Evolutionary conservation across 2,329 filamentous ascomycete species (phyloP).

Genomic region (Madurella mycetomatis): DNA sequence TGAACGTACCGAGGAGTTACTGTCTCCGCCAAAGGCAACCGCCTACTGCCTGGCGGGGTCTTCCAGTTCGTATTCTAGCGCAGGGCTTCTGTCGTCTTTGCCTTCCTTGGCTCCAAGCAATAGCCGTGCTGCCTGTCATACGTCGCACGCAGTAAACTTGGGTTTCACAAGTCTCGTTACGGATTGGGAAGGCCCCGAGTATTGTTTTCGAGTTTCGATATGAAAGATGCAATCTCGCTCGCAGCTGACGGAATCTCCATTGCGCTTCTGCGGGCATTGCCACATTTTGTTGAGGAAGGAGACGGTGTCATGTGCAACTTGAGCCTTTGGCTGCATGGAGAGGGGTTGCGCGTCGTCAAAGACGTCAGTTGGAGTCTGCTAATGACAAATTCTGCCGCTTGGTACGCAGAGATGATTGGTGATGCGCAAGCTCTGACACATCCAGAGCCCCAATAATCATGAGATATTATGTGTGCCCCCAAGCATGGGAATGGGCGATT

Average conservation of each 20-base stretch:
- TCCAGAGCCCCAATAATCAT: background rate
- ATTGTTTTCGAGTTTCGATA: background rate
- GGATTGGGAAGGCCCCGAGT: background rate
- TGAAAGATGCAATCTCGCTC: conserved; percentile 6
- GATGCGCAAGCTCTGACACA: background rate
- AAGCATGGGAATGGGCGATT: background rate
- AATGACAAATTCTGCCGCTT: background rate
- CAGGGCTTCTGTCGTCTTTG: background rate
- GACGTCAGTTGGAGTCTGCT: too few species aligned
- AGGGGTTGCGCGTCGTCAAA: too few species aligned
- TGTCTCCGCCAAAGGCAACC: background rate
- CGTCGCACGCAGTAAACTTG: background rate
- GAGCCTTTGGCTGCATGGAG: too few species aligned
- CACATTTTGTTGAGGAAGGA: background rate
- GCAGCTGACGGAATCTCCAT: conserved; percentile 12
- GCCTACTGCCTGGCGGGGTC: background rate
- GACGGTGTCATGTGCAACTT: too few species aligned
- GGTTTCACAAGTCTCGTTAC: conserved; percentile 3
- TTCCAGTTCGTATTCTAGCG: background rate
- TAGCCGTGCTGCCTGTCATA: background rate
- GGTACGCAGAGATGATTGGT: background rate
- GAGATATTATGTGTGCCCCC: background rate
- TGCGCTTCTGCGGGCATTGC: background rate
- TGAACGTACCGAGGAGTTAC: too few species aligned
- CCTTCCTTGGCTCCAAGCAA: background rate